Percentiles rank a stretch among this genome's conserved stretches.
Evolutionary conservation across 1,284 basidiomycete genomes (phyloP).

Genomic region (Microbotryum lychnidis-dioicae): DNA sequence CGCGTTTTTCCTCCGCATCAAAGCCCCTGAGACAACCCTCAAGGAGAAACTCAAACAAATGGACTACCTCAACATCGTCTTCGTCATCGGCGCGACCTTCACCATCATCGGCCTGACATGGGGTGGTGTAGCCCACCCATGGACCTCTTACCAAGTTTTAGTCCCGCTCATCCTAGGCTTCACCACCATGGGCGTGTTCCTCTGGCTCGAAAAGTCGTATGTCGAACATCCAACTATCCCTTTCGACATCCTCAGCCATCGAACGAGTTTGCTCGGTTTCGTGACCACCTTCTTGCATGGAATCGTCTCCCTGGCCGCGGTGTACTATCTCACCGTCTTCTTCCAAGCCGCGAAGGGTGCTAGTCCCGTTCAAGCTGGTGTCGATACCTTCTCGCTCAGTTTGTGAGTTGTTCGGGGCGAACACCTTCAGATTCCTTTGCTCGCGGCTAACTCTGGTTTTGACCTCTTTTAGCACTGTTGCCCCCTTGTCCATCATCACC

Average conservation of each 20-base stretch:
- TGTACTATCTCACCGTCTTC: constrained; percentile 25
- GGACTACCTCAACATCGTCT: constrained; percentile 36
- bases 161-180: constrained; percentile 38
- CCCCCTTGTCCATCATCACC: constrained; percentile 27
- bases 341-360: constrained; percentile 31
- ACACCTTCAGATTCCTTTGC: not conserved
- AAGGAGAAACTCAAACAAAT: constrained; percentile 36
- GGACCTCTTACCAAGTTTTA: constrained; percentile 37
- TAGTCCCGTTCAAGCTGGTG: constrained; percentile 28
- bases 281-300: constrained; percentile 39
- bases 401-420: constrained; percentile 8
- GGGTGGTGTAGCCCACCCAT: constrained; percentile 39
- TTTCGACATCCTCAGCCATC: constrained; percentile 35
- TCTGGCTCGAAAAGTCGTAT: constrained; percentile 27
- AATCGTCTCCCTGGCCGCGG: constrained; percentile 22
- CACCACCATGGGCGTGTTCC: constrained; percentile 36
- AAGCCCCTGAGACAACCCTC: constrained; percentile 34
- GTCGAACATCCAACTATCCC: constrained; percentile 37
- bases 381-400: constrained; percentile 33
- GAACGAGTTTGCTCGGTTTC: constrained; percentile 37
- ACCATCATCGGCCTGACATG: constrained; percentile 39
- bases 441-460: not conserved
- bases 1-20: constrained; percentile 33
- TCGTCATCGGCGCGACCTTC: constrained; percentile 19
- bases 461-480: constrained; percentile 12